Conservation (phyloP, 139 green algal genomes). For the Medakamo hakoo region DNA sequence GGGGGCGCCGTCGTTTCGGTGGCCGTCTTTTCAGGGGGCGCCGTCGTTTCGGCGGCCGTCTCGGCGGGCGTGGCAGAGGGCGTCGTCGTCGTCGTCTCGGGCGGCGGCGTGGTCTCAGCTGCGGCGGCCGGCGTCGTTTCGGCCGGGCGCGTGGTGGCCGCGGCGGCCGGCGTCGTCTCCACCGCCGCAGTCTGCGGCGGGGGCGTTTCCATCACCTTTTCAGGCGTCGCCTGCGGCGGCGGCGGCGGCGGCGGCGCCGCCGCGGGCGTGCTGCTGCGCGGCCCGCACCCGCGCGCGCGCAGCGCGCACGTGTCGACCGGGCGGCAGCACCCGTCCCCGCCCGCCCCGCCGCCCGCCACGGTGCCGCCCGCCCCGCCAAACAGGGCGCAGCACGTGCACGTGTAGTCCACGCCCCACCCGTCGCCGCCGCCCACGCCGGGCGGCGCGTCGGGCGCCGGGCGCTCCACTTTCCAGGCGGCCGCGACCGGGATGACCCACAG, state of each 20-base stretch:
- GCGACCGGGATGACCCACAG: neutral
- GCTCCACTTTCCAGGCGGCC: neutral
- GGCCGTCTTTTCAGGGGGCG: neutral
- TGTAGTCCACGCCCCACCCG: neutral
- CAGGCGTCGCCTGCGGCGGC: too few relatives aligned
- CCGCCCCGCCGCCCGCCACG: too few relatives aligned
- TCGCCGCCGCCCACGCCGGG: too few relatives aligned
- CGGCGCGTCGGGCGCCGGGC: too few relatives aligned
- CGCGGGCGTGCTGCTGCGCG: too few relatives aligned
- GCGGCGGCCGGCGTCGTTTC: neutral
- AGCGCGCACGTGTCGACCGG: neutral
- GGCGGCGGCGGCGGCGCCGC: too few relatives aligned
- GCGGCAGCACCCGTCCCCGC: neutral
- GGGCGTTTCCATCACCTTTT: too few relatives aligned
- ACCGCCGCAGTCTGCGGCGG: neutral
- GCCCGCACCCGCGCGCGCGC: neutral
- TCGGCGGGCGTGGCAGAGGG: too few relatives aligned
- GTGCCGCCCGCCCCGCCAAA: neutral
- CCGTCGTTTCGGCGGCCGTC: neutral
- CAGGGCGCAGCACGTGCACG: neutral
- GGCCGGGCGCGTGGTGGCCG: too few relatives aligned
- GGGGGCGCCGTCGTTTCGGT: neutral
- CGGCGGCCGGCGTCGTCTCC: neutral
- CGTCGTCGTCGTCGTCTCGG: neutral
- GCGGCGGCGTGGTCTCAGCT: neutral